Evolutionary conservation across 2,329 filamentous ascomycete genomes (phyloP), one percentile per base, ranked within the genome.

Genomic region (Aureobasidium sp.): DNA sequence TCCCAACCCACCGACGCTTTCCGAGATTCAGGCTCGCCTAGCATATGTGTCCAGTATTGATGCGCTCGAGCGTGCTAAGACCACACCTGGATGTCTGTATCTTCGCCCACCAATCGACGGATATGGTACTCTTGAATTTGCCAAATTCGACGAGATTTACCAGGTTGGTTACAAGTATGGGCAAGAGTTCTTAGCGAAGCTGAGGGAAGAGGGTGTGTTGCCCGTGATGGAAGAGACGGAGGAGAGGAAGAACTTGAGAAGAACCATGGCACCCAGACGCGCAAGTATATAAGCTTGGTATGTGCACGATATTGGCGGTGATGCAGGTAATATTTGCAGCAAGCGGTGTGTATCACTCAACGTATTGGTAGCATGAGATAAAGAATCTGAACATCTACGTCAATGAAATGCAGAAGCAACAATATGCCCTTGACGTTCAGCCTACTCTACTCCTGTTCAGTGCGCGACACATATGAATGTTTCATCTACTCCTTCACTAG

Each of bases 131-230:
- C 79, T 99, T 34, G 94, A 99, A 63, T 99, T 99, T 78, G 90
- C 87, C 65, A 97, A 96, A 74, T 99, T 99, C 74, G 93, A 97
- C 70, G 95, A 99, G 80, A 93, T 99, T 60, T 96, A 95, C 70
- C 82, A 88, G 67, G 82, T 97, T 12, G 95, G 94, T 1, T 96
- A 96, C 75, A 82, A 84, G 61, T 99, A 87, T 71, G 94, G 91
- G 5, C 87, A 88, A 73, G 85, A 90, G 60, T 97, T 88, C 72
- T 75, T 99, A 66, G 84, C 85, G 59, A 82, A 86, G 68, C 78
- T 97, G 72, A 87, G 86, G 71, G 89, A 89, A 42, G 82, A 95
- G 69, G 93, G 93, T 0, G 82, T 88, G 42, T 76, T 99, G 66
- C 84, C 84, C 17, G 76, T 80, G 7, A 74, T 77, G 68, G 78